These are phyloP conservation scores for Arthrobotrys pseudoclavata DNA, from an alignment of 2,329 filamentous ascomycete species.

Conservation along the genomic window DNA sequence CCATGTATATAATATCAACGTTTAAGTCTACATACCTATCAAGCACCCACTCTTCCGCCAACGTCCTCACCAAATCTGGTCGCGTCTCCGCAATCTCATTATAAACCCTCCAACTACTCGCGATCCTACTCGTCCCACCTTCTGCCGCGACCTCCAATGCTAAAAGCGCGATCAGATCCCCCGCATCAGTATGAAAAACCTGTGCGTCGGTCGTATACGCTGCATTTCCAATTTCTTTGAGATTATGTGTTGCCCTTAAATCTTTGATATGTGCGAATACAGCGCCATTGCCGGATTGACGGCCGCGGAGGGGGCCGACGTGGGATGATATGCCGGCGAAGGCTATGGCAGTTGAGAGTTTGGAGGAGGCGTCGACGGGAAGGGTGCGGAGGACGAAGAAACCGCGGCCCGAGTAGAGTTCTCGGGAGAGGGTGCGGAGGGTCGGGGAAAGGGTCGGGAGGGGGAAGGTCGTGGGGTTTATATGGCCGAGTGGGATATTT, in stretches of 20 bases:
- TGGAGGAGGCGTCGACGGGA: conserved; percentile 65
- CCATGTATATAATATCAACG: not conserved
- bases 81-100: conserved; percentile 71
- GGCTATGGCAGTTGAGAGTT: conserved; percentile 66
- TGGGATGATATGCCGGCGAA: conserved; percentile 68
- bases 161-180: conserved; percentile 71
- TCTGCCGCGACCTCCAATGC: conserved; percentile 64
- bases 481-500: conserved; percentile 65
- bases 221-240: conserved; percentile 71
- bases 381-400: conserved; percentile 68
- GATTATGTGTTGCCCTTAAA: conserved; percentile 67
- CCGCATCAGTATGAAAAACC: conserved; percentile 72
- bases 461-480: conserved; percentile 68
- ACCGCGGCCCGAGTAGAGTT: conserved; percentile 67
- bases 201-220: conserved; percentile 75
- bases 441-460: conserved; percentile 65
- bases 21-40: conserved; percentile 66
- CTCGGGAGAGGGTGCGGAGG: conserved; percentile 65
- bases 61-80: conserved; percentile 71
- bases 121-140: conserved; percentile 71
- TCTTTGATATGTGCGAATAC: conserved; percentile 76
- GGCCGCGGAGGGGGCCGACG: conserved; percentile 66
- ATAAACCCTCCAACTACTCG: conserved; percentile 71
- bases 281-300: conserved; percentile 70
- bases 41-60: conserved; percentile 69